Evolutionary conservation across 2,329 filamentous ascomycete species (phyloP).

Genomic region (Atkinsonella hypoxylon): DNA sequence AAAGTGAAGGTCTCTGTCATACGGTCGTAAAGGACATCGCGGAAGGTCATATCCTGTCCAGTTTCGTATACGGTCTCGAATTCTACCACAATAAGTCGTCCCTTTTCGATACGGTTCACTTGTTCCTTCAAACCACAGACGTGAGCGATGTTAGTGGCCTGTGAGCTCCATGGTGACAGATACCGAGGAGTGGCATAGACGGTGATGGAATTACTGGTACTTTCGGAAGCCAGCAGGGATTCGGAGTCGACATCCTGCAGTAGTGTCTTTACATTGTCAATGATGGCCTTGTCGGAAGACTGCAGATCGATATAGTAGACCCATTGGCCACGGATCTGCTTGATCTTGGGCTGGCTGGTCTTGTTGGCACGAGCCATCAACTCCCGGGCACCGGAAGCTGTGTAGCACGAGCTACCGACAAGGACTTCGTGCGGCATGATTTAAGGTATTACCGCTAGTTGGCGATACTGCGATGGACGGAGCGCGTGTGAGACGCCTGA

Average conservation of each 20-base stretch:
- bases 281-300: conserved; percentile 27
- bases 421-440: conserved; percentile 25
- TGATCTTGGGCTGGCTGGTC: conserved; percentile 30
- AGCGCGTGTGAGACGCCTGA: not conserved
- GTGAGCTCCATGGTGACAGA: conserved; percentile 95
- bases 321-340: conserved; percentile 40
- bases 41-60: conserved; percentile 41
- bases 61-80: conserved; percentile 36
- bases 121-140: conserved; percentile 70
- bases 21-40: conserved; percentile 73
- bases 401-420: conserved; percentile 37
- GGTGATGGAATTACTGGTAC: conserved; percentile 36
- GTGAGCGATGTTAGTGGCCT: conserved; percentile 85
- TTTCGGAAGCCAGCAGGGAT: conserved; percentile 15
- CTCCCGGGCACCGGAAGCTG: conserved; percentile 30
- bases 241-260: conserved; percentile 27
- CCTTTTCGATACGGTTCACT: conserved; percentile 73
- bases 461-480: not conserved
- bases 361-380: conserved; percentile 33
- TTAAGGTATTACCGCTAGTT: conserved; percentile 6
- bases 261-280: conserved; percentile 35
- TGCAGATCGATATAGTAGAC: conserved; percentile 56
- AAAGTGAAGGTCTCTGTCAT: conserved; percentile 82
- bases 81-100: conserved; percentile 60
- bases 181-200: conserved; percentile 72